phyloP scores from a whole-genome alignment of 495 filamentous ascomycete species.

The Aspergillus biplanus region DNA sequence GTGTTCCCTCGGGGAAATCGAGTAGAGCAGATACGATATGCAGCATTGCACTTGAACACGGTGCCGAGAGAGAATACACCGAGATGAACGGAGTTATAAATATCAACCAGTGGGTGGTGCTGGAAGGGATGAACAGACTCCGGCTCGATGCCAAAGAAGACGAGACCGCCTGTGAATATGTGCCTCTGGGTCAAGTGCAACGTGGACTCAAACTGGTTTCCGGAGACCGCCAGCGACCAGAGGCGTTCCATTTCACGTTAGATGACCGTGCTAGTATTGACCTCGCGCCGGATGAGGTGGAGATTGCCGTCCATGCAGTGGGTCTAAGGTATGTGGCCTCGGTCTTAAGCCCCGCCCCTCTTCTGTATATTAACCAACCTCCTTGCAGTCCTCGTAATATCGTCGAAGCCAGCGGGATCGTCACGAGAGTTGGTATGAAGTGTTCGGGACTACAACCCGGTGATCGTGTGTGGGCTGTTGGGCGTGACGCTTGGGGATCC shows the following conservation, averaged over 20 bases:
- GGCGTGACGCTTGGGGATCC: background rate
- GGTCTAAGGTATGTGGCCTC: background rate
- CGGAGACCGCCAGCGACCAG: background rate
- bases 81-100: background rate
- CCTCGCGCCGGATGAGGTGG: background rate
- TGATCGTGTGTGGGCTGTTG: background rate
- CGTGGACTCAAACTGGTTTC: background rate
- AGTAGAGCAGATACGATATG: background rate
- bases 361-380: background rate
- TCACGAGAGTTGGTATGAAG: background rate
- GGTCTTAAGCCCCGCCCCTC: background rate
- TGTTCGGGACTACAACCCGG: background rate
- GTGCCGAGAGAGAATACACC: background rate
- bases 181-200: background rate
- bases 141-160: background rate
- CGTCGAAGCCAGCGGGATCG: background rate
- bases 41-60: background rate
- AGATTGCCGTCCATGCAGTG: background rate
- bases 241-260: background rate
- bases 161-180: background rate
- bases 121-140: background rate
- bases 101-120: conserved; percentile 1
- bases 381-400: background rate
- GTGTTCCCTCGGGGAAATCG: background rate
- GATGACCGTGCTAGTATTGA: background rate